Evolutionary conservation across 2,329 filamentous ascomycete genomes (phyloP).

Genomic region (Shiraia sp.): DNA sequence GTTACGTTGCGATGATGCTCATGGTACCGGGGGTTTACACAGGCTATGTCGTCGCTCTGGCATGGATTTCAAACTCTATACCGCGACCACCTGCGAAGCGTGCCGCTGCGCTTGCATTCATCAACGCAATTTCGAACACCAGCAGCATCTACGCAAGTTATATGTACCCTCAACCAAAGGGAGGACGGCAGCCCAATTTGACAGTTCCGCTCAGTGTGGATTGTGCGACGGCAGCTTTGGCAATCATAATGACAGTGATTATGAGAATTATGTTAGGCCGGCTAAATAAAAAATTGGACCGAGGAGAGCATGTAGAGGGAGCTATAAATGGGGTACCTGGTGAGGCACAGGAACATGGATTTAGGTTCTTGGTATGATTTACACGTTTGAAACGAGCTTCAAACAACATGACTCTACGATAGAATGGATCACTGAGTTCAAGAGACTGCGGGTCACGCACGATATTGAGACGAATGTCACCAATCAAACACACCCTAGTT

Average conservation of each 20-base stretch:
- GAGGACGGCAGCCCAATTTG: constrained; percentile 35
- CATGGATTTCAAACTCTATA: constrained; percentile 77
- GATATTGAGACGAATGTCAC: no score
- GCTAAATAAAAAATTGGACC: constrained; percentile 71
- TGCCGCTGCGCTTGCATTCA: constrained; percentile 71
- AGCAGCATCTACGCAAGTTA: constrained; percentile 72
- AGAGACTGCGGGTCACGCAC: no score
- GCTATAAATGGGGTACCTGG: constrained; percentile 60
- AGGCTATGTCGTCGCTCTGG: constrained; percentile 63
- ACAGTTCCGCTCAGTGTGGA: constrained; percentile 70
- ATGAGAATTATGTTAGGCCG: constrained; percentile 66
- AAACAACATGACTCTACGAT: not conserved
- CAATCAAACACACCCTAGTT: no score
- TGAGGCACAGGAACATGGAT: constrained; percentile 63
- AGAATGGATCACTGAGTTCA: not conserved
- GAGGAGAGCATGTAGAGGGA: constrained; percentile 59
- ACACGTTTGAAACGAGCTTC: not conserved
- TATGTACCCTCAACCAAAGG: constrained; percentile 61
- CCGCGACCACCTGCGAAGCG: constrained; percentile 77
- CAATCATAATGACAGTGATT: constrained; percentile 65
- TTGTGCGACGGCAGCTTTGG: constrained; percentile 65
- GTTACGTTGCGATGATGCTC: constrained; percentile 73
- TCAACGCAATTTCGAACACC: constrained; percentile 73
- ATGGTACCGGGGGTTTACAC: constrained; percentile 68
- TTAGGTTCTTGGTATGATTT: constrained; percentile 64